Percentiles rank a stretch among this genome's conserved stretches.
These are phyloP conservation scores for Dactylella cylindrospora DNA, from an alignment of 2,329 filamentous ascomycete species.

Conservation along the genomic window DNA sequence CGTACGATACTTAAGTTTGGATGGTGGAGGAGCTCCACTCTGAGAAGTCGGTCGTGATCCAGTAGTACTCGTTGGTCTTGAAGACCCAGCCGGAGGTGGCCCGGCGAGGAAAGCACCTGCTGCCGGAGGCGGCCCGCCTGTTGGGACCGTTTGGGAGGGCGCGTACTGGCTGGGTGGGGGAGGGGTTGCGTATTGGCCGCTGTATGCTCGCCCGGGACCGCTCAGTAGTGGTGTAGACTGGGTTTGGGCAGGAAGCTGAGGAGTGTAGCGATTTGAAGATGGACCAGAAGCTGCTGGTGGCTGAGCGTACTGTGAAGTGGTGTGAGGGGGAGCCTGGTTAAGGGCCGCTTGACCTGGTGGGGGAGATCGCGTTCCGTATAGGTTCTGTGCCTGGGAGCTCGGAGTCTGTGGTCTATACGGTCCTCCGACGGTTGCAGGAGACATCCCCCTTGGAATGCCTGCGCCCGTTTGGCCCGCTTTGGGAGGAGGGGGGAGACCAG, in stretches of 20 bases:
- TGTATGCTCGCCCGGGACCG: conserved; percentile 46
- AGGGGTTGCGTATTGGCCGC: too few relatives aligned
- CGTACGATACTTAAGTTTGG: conserved; percentile 67
- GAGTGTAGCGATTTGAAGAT: conserved; percentile 33
- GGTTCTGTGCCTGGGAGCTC: conserved; percentile 63
- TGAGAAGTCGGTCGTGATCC: conserved; percentile 50
- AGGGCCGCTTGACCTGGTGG: conserved; percentile 54
- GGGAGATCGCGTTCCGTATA: conserved; percentile 56
- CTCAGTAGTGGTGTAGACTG: conserved; percentile 8
- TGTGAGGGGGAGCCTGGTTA: conserved; percentile 51
- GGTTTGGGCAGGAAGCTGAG: conserved; percentile 15
- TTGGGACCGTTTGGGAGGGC: conserved; percentile 54
- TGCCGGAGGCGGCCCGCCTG: conserved; percentile 50
- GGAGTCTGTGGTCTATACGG: conserved; percentile 54
- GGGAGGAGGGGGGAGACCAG: conserved; percentile 61
- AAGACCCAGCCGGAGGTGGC: conserved; percentile 52
- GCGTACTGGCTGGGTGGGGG: conserved; percentile 52
- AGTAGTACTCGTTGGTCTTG: conserved; percentile 48
- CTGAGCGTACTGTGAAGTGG: conserved; percentile 64
- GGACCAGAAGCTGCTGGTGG: conserved; percentile 54
- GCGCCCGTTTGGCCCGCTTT: conserved; percentile 47
- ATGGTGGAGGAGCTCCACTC: conserved; percentile 57
- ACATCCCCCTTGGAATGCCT: conserved; percentile 30
- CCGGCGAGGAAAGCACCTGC: conserved; percentile 56
- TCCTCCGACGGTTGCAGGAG: conserved; percentile 49